Conservation (phyloP, 371 early-diverging fungal genomes). For the Coemansia sp. region DNA sequence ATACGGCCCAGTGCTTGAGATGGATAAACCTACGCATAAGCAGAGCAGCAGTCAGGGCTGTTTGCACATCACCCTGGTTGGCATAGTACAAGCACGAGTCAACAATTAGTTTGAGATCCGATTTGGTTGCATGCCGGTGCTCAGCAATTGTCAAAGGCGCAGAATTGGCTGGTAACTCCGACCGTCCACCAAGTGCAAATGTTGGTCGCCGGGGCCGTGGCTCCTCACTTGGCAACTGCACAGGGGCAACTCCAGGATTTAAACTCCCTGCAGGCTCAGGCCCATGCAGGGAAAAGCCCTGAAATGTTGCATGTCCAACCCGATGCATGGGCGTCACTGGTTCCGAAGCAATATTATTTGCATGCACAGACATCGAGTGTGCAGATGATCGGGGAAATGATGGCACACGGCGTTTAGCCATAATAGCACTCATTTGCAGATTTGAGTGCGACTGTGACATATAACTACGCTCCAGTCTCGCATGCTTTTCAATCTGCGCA, state of each 20-base stretch:
- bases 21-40: conserved; percentile 51
- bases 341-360: conserved; percentile 28
- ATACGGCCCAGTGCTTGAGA: conserved; percentile 31
- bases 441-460: conserved; percentile 43
- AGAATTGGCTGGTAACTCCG: not conserved
- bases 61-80: conserved; percentile 50
- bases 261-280: too few relatives aligned
- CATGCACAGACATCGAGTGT: not conserved
- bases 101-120: conserved; percentile 40
- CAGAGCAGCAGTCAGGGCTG: conserved; percentile 50
- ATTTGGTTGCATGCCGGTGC: conserved; percentile 30
- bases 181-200: not conserved
- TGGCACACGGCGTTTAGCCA: conserved; percentile 6
- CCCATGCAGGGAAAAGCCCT: not conserved
- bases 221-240: not conserved
- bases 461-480: conserved; percentile 14
- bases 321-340: conserved; percentile 25
- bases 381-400: conserved; percentile 22
- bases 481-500: too few relatives aligned
- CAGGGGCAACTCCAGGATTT: too few relatives aligned
- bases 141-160: conserved; percentile 1
- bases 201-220: conserved; percentile 5
- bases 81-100: conserved; percentile 52
- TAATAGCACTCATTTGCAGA: conserved; percentile 19
- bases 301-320: conserved; percentile 1